Evolutionary conservation across 2,329 filamentous ascomycete species (phyloP), one percentile per base, ranked within the genome.

Genomic region (Fusarium metavorans): DNA sequence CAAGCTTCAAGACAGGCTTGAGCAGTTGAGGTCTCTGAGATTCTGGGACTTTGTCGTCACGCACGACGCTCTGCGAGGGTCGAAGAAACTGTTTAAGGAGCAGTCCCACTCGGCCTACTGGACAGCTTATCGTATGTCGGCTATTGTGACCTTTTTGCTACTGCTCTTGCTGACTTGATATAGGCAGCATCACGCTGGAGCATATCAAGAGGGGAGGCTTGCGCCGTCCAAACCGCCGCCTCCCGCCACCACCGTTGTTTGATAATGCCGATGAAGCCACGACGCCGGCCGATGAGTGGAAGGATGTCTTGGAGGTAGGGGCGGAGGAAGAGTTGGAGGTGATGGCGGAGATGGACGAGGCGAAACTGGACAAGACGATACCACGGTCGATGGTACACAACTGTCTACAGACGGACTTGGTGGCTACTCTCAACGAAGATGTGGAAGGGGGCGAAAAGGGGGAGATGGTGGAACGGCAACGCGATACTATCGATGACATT

Each of bases 31-130:
- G 30, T 43, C 32, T 1, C 35, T 76, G 60, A 69, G 68, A 7
- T 27, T 68, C 16, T 77, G 73, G 77, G 78, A 80, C 67, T 59
- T 80, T 10, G 58, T 78, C 6, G 72, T 80, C 14, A 58, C 71
- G 9, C 66, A 48, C 11, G 79, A 80, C 64, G 71, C 54, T 30
- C 34, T 73, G 20, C 71, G 79, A 14, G 45, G 23, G 13, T 10
- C 56, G 1, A 62, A 69, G 45, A 66, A 73, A 27, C 69, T 79
- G 16, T 35, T 69, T 18, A 35, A 56, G 27, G 54, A 71, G 5
- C 76, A 79, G 27, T 37, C 48, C 6, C 48, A 65, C 14, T 35
- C 58, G 6, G 61, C 66, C 4, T 64, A 66, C 58, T 77, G 74
- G 74, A 62, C 45, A 8, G 57, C 63, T 23, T 66, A 56, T 23